Evolutionary conservation across 495 filamentous ascomycete species (phyloP).

Genomic region (Thermothielavioides terrestris): DNA sequence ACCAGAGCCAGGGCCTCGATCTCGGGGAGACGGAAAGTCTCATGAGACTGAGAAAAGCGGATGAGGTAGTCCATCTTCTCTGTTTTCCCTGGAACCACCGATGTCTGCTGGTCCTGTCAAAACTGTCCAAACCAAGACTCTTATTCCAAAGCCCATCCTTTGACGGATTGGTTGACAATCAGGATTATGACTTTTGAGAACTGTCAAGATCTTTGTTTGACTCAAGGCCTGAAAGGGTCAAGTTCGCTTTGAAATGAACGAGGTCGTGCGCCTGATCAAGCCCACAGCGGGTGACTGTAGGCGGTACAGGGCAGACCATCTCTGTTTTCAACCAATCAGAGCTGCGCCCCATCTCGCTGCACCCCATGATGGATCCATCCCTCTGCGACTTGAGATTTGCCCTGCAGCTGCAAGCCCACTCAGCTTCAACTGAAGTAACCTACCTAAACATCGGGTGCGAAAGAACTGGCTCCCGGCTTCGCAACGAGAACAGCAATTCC

Average conservation of each 20-base stretch:
- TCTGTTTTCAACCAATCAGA: slow-evolving; percentile 1
- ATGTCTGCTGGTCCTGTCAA: too few relatives aligned
- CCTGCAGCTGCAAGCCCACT: background rate
- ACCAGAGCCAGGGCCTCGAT: slow-evolving; percentile 72
- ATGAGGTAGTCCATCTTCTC: slow-evolving; percentile 66
- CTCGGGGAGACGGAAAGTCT: slow-evolving; percentile 81
- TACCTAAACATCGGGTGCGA: too few relatives aligned
- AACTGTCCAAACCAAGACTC: too few relatives aligned
- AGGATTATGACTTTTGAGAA: background rate
- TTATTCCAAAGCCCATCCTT: background rate
- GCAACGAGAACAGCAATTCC: too few relatives aligned
- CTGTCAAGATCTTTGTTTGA: background rate
- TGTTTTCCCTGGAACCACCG: too few relatives aligned
- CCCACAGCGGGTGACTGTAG: slow-evolving; percentile 1
- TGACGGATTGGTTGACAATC: background rate
- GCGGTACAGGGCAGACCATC: too few relatives aligned
- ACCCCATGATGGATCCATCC: background rate
- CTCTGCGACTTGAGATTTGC: background rate
- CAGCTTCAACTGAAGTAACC: background rate
- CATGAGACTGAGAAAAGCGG: slow-evolving; percentile 81
- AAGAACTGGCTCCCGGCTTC: too few relatives aligned
- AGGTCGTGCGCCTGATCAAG: slow-evolving; percentile 8
- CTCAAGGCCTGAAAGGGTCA: background rate
- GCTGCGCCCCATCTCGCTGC: background rate
- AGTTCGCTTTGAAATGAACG: background rate